A percentile compares a stretch with the other conserved stretches of the same genome.
Conservation (phyloP, 1,284 basidiomycete genomes). For the Anthracocystis walkeri region DNA sequence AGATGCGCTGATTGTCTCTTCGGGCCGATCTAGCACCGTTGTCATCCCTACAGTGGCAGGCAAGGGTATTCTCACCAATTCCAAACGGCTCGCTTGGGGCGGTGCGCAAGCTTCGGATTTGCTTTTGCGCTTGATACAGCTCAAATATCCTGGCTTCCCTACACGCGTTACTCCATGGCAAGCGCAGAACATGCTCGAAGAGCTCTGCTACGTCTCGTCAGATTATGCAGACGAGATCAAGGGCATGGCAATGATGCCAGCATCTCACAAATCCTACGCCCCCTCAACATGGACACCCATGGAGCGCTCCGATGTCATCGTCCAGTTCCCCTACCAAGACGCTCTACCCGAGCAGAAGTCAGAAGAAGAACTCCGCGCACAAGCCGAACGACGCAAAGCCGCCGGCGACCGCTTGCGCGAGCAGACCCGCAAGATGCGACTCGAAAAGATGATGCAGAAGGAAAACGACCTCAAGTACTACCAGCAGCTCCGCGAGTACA, state of each 20-base stretch:
- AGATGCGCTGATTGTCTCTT: constrained; percentile 62
- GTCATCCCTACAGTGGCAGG: constrained; percentile 62
- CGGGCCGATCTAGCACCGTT: constrained; percentile 58
- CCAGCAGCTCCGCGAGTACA: constrained; percentile 77
- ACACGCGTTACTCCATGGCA: constrained; percentile 73
- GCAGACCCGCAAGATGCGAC: constrained; percentile 85
- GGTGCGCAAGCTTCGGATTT: constrained; percentile 89
- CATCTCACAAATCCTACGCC: constrained; percentile 83
- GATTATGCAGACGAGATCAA: constrained; percentile 80
- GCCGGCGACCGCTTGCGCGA: constrained; percentile 90
- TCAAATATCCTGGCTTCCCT: constrained; percentile 93
- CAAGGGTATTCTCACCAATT: constrained; percentile 60
- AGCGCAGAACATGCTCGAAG: constrained; percentile 85
- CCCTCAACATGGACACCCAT: constrained; percentile 45
- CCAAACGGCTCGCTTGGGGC: constrained; percentile 86
- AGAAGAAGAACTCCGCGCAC: constrained; percentile 85
- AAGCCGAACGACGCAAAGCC: constrained; percentile 83
- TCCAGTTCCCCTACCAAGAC: constrained; percentile 55
- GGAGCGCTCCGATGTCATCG: constrained; percentile 72
- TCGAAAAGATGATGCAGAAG: constrained; percentile 80
- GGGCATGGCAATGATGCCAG: constrained; percentile 68
- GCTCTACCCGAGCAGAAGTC: constrained; percentile 83
- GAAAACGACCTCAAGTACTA: constrained; percentile 85
- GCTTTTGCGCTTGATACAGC: constrained; percentile 88
- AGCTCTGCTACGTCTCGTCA: constrained; percentile 84